phyloP scores from a whole-genome alignment of 768 basidiomycete genomes.

The Psilocybe cyanescens region DNA sequence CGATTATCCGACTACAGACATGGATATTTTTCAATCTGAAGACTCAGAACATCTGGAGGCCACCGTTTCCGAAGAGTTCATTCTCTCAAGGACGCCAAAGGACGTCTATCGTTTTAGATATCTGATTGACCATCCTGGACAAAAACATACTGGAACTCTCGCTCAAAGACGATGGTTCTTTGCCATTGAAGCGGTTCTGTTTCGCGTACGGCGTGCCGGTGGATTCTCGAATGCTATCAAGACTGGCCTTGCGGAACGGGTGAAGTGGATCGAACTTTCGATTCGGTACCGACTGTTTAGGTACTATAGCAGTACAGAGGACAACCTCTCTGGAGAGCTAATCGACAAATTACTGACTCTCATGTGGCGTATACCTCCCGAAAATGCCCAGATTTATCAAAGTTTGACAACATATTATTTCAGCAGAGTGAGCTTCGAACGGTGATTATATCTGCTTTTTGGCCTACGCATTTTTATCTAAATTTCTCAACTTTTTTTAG shows the following conservation, averaged over 20 bases:
- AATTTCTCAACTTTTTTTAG: not conserved
- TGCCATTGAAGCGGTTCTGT: conserved; percentile 7
- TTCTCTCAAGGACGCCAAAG: not conserved
- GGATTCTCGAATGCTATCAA: not conserved
- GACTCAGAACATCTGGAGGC: not conserved
- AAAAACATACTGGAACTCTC: not conserved
- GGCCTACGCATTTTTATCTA: not conserved
- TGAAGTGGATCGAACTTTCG: conserved; percentile 8
- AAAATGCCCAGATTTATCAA: not conserved
- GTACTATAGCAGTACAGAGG: not conserved
- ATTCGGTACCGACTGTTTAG: not conserved
- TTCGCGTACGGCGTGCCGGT: not conserved
- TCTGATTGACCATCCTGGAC: not conserved
- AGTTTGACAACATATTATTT: not conserved
- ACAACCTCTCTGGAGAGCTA: not conserved
- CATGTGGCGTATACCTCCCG: not conserved
- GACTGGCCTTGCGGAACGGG: conserved; percentile 3
- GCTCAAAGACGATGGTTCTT: conserved; percentile 11
- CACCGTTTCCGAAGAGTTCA: not conserved
- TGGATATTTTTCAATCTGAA: not conserved
- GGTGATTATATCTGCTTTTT: not conserved
- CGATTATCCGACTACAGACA: not conserved
- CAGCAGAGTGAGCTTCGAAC: not conserved
- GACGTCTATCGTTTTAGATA: conserved; percentile 6
- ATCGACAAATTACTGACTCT: not conserved